These are phyloP conservation scores for apple (Malus domestica) DNA, from an alignment of 306 rosid genomes.

Conservation along the genomic window ASM211411v1 NC_041804.1:14207501-14208000, in stretches of 20 bases:
- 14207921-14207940: not conserved
- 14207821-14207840: not conserved
- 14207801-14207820: not conserved
- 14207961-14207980: not conserved
- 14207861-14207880: not conserved
- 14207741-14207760: not conserved
- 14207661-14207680: not conserved
- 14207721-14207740: not conserved
- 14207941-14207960: not conserved
- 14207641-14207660: not conserved
- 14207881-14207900: not conserved
- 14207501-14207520: not conserved
- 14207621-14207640: not conserved
- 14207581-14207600: not conserved
- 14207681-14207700: not conserved
- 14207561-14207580: not conserved
- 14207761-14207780: not conserved
- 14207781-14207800: not conserved
- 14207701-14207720: not conserved
- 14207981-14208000: not conserved
- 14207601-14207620: not conserved
- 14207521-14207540: not conserved
- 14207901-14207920: not conserved
- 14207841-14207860: not conserved
- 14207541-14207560: not conserved